Conservation (phyloP, 805 yeast species). For the Sugiyamaella qingdaonensis region DNA sequence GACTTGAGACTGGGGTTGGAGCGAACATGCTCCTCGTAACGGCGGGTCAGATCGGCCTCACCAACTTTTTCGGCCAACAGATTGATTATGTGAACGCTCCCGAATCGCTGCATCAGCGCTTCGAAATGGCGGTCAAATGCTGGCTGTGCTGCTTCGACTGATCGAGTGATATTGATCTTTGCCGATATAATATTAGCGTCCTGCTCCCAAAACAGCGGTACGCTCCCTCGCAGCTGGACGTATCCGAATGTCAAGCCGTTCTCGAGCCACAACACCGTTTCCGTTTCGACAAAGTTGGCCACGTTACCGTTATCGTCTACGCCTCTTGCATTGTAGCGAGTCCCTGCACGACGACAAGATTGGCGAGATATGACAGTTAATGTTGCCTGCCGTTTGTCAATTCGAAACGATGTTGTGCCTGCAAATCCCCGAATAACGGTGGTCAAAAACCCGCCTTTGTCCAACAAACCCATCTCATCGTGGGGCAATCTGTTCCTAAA, state of each 20-base stretch:
- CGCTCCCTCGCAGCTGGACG: conserved; percentile 90
- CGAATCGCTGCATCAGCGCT: conserved; percentile 66
- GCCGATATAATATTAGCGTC: conserved; percentile 89
- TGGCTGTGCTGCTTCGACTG: conserved; percentile 89
- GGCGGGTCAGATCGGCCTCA: conserved; percentile 65
- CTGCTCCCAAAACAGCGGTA: conserved; percentile 98
- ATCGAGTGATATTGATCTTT: conserved; percentile 82
- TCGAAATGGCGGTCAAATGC: conserved; percentile 80
- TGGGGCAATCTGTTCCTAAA: conserved; percentile 68
- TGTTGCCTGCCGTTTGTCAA: conserved; percentile 38
- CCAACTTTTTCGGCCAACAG: conserved; percentile 74
- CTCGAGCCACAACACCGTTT: conserved; percentile 60
- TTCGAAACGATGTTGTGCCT: conserved; percentile 51
- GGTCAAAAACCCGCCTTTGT: conserved; percentile 75
- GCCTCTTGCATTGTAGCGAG: conserved; percentile 92
- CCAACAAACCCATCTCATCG: conserved; percentile 56
- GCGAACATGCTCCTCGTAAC: conserved; percentile 59
- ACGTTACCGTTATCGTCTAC: conserved; percentile 93
- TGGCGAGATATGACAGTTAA: conserved; percentile 86
- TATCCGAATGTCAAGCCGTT: conserved; percentile 60
- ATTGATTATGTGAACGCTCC: conserved; percentile 86
- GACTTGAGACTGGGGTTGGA: conserved; percentile 31
- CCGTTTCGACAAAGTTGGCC: conserved; percentile 94
- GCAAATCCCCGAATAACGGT: conserved; percentile 96
- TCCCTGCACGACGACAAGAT: conserved; percentile 97